Evolutionary conservation across 192 early-diverging fungal species (phyloP), one percentile per base, ranked within the genome.

Genomic region (Coemansia sp.): DNA sequence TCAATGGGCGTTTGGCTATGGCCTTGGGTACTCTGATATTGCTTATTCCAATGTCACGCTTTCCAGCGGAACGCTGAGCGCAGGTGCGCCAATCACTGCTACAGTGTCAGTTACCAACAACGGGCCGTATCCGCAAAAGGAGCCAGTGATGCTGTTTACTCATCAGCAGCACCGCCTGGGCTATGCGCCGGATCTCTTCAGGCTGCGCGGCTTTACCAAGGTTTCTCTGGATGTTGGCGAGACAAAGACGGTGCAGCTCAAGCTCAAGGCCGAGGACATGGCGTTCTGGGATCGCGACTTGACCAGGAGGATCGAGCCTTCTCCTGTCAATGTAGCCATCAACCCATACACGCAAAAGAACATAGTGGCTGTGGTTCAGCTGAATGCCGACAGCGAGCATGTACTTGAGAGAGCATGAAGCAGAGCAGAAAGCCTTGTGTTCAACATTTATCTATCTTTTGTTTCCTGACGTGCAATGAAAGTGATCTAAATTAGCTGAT

Each of bases 71-170:
- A 17, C 37, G 28, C 59, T 81, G 28, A 48, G 8, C 0, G 20
- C 45, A 15, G 73, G 69, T 20, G 9, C 54, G 0, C 74, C 76
- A 4, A 71, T 85, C 14, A 58, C 56, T 4, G 85, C 77, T 1
- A 65, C 65, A 0, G 63, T 90, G 8, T 72, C 14, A 7, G 43
- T 88, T 15, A 80, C 76, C 17, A 88, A 88, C 73, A 73, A 72
- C 5, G 78, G 86, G 8, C 65, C 76, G 17, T 53, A 65, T 20
- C 63, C 74, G 6, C 84, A 81, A 66, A 87, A 87, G 53, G 87
- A 90, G 67, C 64, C 76, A 0, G 86, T 90, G 20, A 73, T 88
- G 37, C 74, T 88, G 68, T 90, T 86, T 36, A 79, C 87, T 22
- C 67, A 76, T 37, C 88, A 90, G 57, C 79, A 76, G n/a, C 79